These are phyloP conservation scores for Rhodotorula sp. DNA, from an alignment of 1,284 basidiomycete species.

Conservation along the genomic window DNA sequence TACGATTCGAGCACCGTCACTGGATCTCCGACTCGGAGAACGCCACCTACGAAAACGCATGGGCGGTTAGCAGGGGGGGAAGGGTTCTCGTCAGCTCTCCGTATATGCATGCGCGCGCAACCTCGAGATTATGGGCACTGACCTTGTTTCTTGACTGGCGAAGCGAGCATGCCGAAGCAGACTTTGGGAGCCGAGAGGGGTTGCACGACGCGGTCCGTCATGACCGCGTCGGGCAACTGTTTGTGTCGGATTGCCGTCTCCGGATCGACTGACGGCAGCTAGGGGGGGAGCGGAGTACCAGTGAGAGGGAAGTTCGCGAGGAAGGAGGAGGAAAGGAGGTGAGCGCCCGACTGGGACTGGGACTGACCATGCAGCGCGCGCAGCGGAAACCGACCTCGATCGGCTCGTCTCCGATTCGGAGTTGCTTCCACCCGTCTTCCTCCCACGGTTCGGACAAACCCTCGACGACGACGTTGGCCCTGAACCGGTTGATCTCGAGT, in stretches of 20 bases:
- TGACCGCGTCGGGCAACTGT: conserved; percentile 26
- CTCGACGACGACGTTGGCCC: conserved; percentile 27
- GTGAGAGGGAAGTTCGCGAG: not conserved
- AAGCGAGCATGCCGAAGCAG: conserved; percentile 22
- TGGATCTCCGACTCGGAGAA: conserved; percentile 13
- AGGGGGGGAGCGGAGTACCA: not conserved
- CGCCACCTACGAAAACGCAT: conserved; percentile 1
- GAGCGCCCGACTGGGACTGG: not conserved
- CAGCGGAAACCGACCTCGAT: conserved; percentile 24
- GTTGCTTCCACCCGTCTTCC: conserved; percentile 30
- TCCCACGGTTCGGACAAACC: conserved; percentile 14
- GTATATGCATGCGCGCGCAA: not conserved
- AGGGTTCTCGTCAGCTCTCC: not conserved
- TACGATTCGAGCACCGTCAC: conserved; percentile 20
- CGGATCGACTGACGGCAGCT: conserved; percentile 32
- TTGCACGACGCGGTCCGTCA: conserved; percentile 20
- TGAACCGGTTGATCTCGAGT: conserved; percentile 20
- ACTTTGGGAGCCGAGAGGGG: conserved; percentile 10
- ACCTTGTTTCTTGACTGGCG: conserved; percentile 11
- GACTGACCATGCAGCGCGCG: conserved; percentile 20
- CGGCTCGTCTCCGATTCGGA: conserved; percentile 15
- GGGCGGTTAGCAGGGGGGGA: not conserved
- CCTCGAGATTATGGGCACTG: not conserved
- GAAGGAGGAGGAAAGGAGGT: not conserved
- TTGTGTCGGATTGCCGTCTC: conserved; percentile 21